Conservation (phyloP, 2,329 filamentous ascomycete genomes). For the Dactylellina haptotyla region DNA sequence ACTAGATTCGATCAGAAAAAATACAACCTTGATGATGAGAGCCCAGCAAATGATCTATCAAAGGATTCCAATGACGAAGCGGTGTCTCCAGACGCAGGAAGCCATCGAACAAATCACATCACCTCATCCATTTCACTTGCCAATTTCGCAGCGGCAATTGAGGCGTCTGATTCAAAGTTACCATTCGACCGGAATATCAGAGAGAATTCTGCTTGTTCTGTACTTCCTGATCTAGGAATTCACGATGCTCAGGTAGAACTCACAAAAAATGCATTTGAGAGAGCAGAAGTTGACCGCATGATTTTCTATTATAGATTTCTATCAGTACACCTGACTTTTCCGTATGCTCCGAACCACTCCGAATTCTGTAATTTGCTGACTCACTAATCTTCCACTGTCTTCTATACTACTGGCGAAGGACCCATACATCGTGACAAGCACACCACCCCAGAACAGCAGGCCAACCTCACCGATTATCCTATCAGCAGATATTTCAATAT, state of each 20-base stretch:
- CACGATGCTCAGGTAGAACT: conserved; percentile 20
- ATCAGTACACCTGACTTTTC: conserved; percentile 29
- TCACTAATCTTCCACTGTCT: not conserved
- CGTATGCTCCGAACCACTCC: no score
- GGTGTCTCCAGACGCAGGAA: no score
- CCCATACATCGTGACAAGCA: conserved; percentile 41
- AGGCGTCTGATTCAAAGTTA: not conserved
- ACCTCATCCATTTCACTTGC: no score
- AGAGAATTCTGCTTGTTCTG: not conserved
- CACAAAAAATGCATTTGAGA: not conserved
- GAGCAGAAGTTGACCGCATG: not conserved
- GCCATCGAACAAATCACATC: no score
- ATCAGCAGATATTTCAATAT: conserved; percentile 4
- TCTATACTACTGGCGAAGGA: conserved; percentile 21
- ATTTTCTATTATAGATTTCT: conserved; percentile 1
- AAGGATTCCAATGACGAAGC: no score
- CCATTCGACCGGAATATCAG: not conserved
- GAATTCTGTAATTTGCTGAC: no score
- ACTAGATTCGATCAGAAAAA: no score
- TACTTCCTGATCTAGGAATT: not conserved
- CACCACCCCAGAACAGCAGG: conserved; percentile 10
- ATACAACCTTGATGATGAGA: not conserved
- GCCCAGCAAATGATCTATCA: no score
- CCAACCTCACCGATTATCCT: not conserved
- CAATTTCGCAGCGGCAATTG: no score